Evolutionary conservation across 2,329 filamentous ascomycete genomes (phyloP).

Genomic region (Penicillium glabrum): DNA sequence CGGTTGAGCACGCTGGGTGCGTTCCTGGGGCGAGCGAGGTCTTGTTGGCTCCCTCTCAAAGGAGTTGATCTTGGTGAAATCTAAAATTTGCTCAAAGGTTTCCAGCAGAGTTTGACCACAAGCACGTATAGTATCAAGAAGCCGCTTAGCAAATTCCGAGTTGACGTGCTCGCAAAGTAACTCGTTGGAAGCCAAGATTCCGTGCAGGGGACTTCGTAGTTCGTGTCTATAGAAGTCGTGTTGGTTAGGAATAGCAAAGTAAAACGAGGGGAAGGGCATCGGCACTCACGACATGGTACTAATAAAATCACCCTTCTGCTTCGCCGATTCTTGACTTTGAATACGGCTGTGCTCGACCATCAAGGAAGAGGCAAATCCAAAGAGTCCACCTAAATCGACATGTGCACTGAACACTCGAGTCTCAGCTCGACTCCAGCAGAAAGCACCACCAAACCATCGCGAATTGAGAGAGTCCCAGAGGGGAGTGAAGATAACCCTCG

Average conservation of each 20-base stretch:
- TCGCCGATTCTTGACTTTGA: slow-evolving; percentile 37
- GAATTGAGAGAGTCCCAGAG: slow-evolving; percentile 50
- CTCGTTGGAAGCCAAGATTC: slow-evolving; percentile 41
- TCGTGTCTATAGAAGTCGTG: slow-evolving; percentile 28
- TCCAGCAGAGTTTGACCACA: slow-evolving; percentile 42
- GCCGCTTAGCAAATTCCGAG: slow-evolving; percentile 27
- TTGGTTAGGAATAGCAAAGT: not conserved
- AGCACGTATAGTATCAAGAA: slow-evolving; percentile 39
- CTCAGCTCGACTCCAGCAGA: slow-evolving; percentile 38
- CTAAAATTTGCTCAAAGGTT: slow-evolving; percentile 42
- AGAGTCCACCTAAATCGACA: slow-evolving; percentile 29
- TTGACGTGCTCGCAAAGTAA: slow-evolving; percentile 37
- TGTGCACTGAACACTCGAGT: slow-evolving; percentile 32
- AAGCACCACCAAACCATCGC: slow-evolving; percentile 46
- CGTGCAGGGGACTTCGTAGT: slow-evolving; percentile 40
- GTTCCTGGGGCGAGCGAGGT: slow-evolving; percentile 15
- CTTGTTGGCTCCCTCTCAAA: slow-evolving; percentile 28
- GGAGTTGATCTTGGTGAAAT: slow-evolving; percentile 31
- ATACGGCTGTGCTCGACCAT: slow-evolving; percentile 42
- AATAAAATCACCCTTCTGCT: slow-evolving; percentile 42
- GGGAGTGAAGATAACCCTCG: slow-evolving; percentile 50
- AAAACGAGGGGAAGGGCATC: not conserved
- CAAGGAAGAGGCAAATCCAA: slow-evolving; percentile 35
- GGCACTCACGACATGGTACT: slow-evolving; percentile 38
- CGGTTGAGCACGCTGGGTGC: slow-evolving; percentile 21